Base-by-base conservation (phyloP, 2,329 filamentous ascomycete genomes). In the Ceratocystiopsis sp. region DNA sequence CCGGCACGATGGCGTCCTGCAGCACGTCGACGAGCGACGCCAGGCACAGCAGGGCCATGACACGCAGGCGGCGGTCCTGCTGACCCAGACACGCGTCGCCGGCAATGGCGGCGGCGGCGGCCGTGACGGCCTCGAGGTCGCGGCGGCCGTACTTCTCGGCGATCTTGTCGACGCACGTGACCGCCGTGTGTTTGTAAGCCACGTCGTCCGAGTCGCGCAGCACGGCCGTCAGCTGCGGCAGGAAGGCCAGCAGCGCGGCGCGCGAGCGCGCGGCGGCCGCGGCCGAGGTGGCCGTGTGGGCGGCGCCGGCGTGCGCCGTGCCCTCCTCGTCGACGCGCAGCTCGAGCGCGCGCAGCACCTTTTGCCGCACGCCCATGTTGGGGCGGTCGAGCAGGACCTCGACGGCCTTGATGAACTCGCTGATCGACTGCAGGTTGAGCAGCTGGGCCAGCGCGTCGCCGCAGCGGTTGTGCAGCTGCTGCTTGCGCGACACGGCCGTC, bases 81-180 rank as follows among this genome's bases (percentile, higher is more conserved):
- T 82, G 79, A 35, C 81, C 83, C 40, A 96, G 71, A 49, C 84
- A 89, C 49, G 81, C 68, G 43, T 76, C 65, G 37, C 86, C 78
- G 35, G 83, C 78, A 52, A 98, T 80, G 2, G 80, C 80, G 46
- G 77, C 68, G 5, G 86, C 84, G 6, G 86, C 81, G 5, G 73
- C 73, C 21, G 81, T 69, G 38, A 94, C 81, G 38, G 77, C 78
- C 51, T 81, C 75, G 2, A 81, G 69, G 54, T 94, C 84, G 58
- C 87, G 93, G 66, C 91, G 93, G 51, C 91, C 93, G 57, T 94
- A 96, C 58, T 89, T 89, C 61, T 95, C 87, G 3, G 84, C 75
- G 49, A 98, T 93, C 59, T 84, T 84, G 61, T 95, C 87, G 38
- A 96, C 80, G 53, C 89, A 96, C 34, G 78, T 78, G 48, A 98